Conservation (phyloP, 139 green algal genomes). For the Ettlia oleoabundans region DNA sequence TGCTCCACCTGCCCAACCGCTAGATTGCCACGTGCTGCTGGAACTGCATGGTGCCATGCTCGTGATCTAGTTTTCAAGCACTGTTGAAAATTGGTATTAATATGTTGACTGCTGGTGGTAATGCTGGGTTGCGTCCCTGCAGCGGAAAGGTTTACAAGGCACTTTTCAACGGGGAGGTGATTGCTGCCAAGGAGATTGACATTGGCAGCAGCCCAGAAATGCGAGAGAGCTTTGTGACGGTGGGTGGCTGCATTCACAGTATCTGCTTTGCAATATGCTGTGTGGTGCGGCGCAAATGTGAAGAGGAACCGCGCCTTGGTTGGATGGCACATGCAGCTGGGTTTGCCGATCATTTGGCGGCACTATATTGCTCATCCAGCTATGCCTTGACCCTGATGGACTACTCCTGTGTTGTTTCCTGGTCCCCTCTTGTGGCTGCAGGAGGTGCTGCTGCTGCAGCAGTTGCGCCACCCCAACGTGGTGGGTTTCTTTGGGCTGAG, state of each 20-base stretch:
- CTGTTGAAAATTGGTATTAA: too few relatives aligned
- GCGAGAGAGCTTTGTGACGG: not conserved
- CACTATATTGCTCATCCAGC: too few relatives aligned
- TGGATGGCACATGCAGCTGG: too few relatives aligned
- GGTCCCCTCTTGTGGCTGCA: not conserved
- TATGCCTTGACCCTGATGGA: too few relatives aligned
- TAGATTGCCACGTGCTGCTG: too few relatives aligned
- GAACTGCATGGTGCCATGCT: not conserved
- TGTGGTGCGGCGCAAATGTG: too few relatives aligned
- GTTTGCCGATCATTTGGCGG: too few relatives aligned
- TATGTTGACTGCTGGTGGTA: not conserved
- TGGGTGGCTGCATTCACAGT: too few relatives aligned
- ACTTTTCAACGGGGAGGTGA: not conserved
- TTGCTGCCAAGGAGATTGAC: slow-evolving; percentile 7
- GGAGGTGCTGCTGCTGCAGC: not conserved
- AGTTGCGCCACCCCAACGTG: not conserved
- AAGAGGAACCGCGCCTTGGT: too few relatives aligned
- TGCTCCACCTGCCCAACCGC: too few relatives aligned
- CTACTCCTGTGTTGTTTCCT: not conserved
- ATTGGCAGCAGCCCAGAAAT: not conserved
- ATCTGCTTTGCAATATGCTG: too few relatives aligned
- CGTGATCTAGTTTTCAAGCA: not conserved
- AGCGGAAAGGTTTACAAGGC: not conserved
- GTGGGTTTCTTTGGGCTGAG: not conserved
- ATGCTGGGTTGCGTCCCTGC: not conserved